Percentiles rank a stretch among this genome's conserved stretches.
phyloP scores from a whole-genome alignment of 176 grass and related monocot genomes.

The Lolium perenne region DNA sequence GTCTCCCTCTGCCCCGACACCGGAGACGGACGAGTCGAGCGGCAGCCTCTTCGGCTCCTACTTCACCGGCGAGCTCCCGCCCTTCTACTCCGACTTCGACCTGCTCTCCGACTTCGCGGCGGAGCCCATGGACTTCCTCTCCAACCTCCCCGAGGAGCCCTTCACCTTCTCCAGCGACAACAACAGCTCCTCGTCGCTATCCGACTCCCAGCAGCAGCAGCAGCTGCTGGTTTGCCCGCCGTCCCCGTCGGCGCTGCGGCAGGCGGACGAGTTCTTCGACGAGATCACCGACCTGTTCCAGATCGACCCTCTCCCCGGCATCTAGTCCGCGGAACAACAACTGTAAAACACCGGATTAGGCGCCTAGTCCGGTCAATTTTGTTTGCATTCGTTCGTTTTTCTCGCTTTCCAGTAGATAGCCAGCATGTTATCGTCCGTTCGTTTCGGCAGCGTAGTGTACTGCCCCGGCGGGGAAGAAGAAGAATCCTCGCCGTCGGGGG shows the following conservation, averaged over 20 bases:
- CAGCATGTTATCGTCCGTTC: not conserved
- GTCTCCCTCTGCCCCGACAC: not conserved
- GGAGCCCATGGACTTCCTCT: conserved; percentile 57
- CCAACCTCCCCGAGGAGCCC: conserved; percentile 41
- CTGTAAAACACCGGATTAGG: conserved; percentile 41
- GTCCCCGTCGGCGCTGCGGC: conserved; percentile 40
- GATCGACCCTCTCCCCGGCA: conserved; percentile 62
- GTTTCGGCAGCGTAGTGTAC: not conserved
- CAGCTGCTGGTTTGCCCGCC: not conserved
- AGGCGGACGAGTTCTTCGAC: conserved; percentile 73
- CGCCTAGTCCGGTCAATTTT: conserved; percentile 59
- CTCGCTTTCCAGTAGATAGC: conserved; percentile 20
- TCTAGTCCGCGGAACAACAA: conserved; percentile 20
- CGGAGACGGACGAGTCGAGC: conserved; percentile 22
- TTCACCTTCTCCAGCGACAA: conserved; percentile 14
- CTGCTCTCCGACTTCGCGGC: conserved; percentile 53
- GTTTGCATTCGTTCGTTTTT: conserved; percentile 34
- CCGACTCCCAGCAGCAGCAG: not conserved
- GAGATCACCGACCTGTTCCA: conserved; percentile 93
- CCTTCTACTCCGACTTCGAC: conserved; percentile 65
- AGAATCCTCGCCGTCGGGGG: conserved; percentile 20
- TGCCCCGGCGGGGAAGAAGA: conserved; percentile 27
- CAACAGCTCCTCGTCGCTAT: not conserved
- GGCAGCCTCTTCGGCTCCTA: conserved; percentile 32
- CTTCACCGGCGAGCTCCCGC: conserved; percentile 52